Evolutionary conservation across 257 asterid species (phyloP), one percentile per base, ranked within the genome.

Genomic region (Solanum corneliomulleri): DNA sequence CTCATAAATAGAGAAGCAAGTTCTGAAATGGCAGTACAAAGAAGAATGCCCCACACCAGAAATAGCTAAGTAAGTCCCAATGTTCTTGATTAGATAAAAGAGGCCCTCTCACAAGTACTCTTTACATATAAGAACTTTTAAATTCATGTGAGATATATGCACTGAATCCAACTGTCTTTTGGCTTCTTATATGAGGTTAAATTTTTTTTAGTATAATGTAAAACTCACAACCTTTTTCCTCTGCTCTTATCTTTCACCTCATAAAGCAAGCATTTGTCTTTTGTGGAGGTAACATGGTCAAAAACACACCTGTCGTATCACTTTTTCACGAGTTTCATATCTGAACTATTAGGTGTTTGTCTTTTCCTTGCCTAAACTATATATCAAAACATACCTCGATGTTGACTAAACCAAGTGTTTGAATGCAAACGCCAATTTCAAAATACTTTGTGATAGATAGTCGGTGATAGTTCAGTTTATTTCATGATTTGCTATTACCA

Each of bases 161-260:
- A 95, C 90, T 90, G 98, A 91, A 92, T 92, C 97, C 98, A 94
- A 92, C 96, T 96, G 98, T 94, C 92, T 91, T 91, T 92, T 95
- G 98, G 96, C 94, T 85, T 92, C 89, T 93, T 93, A 78, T 89
- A 85, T 89, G 88, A 87, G 92, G 91, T 91, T 90, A 89, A 90
- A 86, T 25, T 49, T 49, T 60, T 78, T 31, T 86, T 44, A 60
- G 82, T 70, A 25, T 88, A 70, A 72, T 85, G 23, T 82, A 72
- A 86, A 35, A 84, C 82, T 39, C 49, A 10, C 49, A 39, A 39
- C 12, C 0, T 44, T 90, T 88, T 90, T 68, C 49, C 87, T 91
- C 69, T 82, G 84, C 88, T 85, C 58, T 87, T 89, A 90, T 90
- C 93, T 85, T 68, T 91, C 81, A 89, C 92, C 92, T 88, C 89